Conservation (phyloP, 352 stramenopile genomes). For the Hyaloperonospora brassicae region DNA sequence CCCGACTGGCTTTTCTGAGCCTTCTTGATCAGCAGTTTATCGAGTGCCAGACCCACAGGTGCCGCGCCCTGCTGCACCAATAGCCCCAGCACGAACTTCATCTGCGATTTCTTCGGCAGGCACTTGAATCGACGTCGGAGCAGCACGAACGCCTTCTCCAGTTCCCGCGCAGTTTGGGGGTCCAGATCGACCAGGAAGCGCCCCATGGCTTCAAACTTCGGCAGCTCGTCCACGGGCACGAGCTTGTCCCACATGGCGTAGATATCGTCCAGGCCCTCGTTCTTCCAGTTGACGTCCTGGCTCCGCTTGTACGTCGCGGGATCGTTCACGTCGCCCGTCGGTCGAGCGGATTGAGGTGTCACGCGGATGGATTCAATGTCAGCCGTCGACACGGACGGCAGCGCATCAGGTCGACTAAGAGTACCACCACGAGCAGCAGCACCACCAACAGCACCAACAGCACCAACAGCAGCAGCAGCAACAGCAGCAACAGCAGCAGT, state of each 20-base stretch:
- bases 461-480: no score
- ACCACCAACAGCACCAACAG: no score
- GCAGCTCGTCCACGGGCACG: conserved; percentile 52
- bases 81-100: conserved; percentile 81
- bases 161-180: conserved; percentile 62
- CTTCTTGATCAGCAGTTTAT: conserved; percentile 85
- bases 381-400: conserved; percentile 1
- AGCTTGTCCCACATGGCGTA: conserved; percentile 82
- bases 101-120: conserved; percentile 86
- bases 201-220: conserved; percentile 73
- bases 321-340: conserved; percentile 52
- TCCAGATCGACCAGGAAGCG: conserved; percentile 67
- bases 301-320: conserved; percentile 84
- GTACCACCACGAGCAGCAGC: conserved; percentile 4
- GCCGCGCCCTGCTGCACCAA: conserved; percentile 60
- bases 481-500: no score
- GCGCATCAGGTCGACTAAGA: not conserved
- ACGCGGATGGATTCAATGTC: conserved; percentile 30
- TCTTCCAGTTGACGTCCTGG: conserved; percentile 68
- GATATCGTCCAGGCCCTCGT: conserved; percentile 83
- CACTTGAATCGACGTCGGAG: conserved; percentile 85
- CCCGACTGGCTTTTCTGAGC: conserved; percentile 85
- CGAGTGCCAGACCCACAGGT: conserved; percentile 41
- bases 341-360: conserved; percentile 4
- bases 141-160: conserved; percentile 81